These are phyloP conservation scores for Beta lomatogona DNA, from an alignment of 179 eudicot genomes.

Conservation along the genomic window DNA sequence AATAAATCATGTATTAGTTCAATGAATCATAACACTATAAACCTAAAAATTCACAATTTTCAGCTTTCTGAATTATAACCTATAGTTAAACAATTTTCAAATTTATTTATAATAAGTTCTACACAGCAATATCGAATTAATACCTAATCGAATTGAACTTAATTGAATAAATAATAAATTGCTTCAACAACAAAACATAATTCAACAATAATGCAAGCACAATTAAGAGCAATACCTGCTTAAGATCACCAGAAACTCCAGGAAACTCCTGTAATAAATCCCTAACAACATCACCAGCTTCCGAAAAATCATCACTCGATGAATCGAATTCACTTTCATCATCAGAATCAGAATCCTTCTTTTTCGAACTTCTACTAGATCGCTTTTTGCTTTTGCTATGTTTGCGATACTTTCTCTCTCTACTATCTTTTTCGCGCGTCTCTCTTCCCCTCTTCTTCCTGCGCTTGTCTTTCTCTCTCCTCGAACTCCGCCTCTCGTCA, in stretches of 20 bases:
- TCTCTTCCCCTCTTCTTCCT: conserved; percentile 28
- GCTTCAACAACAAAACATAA: background rate
- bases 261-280: conserved; percentile 55
- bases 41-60: background rate
- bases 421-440: conserved; percentile 31
- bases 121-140: too few relatives aligned
- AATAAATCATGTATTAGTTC: background rate
- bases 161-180: background rate
- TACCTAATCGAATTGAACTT: too few relatives aligned
- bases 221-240: conserved; percentile 45
- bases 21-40: background rate
- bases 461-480: conserved; percentile 38
- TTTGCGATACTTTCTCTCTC: conserved; percentile 30
- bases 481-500: conserved; percentile 33
- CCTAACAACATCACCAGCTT: conserved; percentile 39
- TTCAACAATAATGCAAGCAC: background rate
- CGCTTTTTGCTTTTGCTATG: conserved; percentile 18
- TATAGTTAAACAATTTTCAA: too few relatives aligned
- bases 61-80: too few relatives aligned
- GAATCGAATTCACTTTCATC: conserved; percentile 30
- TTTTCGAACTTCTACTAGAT: conserved; percentile 33
- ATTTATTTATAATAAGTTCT: too few relatives aligned
- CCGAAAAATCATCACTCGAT: conserved; percentile 31
- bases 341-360: conserved; percentile 37
- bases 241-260: conserved; percentile 57